A percentile compares a stretch with the other conserved stretches of the same genome.
phyloP scores from a whole-genome alignment of 2,329 filamentous ascomycete species.

The Botrytis fabae region DNA sequence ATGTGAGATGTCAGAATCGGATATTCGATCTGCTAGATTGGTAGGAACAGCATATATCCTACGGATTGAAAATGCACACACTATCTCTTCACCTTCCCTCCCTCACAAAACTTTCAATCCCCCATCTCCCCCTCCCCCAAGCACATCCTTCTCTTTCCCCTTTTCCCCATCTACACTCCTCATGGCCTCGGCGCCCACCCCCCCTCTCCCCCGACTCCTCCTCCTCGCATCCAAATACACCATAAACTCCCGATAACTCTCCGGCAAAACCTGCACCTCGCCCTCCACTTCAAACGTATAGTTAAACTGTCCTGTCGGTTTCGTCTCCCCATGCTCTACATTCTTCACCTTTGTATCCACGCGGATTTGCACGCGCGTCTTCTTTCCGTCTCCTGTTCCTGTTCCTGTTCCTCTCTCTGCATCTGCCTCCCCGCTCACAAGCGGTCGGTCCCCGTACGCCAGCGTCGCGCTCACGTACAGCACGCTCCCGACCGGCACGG shows the following conservation, averaged over 20 bases:
- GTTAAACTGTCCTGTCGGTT: slow-evolving; percentile 70
- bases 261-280: slow-evolving; percentile 65
- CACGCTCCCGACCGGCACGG: slow-evolving; percentile 70
- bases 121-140: neutral
- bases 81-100: no score
- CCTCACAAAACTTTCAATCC: neutral
- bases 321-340: slow-evolving; percentile 66
- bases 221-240: slow-evolving; percentile 44
- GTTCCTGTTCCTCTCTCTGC: neutral
- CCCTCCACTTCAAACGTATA: slow-evolving; percentile 69
- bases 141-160: slow-evolving; percentile 16
- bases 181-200: slow-evolving; percentile 20
- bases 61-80: no score
- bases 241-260: slow-evolving; percentile 44
- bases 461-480: slow-evolving; percentile 68
- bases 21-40: no score
- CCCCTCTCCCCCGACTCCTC: slow-evolving; percentile 28
- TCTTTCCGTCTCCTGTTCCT: slow-evolving; percentile 36
- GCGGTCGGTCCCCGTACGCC: slow-evolving; percentile 64
- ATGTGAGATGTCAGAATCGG: no score
- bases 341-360: slow-evolving; percentile 69
- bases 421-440: slow-evolving; percentile 38
- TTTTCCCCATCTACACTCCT: slow-evolving; percentile 27
- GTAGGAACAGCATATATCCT: no score
- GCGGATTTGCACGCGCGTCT: slow-evolving; percentile 65